Evolutionary conservation across 345 rosid species (phyloP).

Genomic region (Citrus sp.): DNA sequence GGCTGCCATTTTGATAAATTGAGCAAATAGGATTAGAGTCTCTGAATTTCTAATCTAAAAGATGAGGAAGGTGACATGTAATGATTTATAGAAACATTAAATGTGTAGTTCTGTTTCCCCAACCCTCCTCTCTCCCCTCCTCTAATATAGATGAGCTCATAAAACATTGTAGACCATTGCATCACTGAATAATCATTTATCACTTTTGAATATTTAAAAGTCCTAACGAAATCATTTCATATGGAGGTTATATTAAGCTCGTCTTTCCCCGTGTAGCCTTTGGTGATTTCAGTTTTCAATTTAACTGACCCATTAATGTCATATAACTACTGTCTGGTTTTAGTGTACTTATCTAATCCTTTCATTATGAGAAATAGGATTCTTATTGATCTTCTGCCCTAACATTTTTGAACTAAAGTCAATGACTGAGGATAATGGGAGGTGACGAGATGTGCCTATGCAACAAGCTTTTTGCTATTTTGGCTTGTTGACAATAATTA

Average conservation of each 20-base stretch:
- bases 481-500: background rate
- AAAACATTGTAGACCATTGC: background rate
- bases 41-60: background rate
- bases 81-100: background rate
- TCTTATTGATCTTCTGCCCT: background rate
- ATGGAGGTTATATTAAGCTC: background rate
- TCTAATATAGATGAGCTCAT: background rate
- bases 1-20: background rate
- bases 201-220: background rate
- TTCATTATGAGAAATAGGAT: background rate
- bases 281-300: background rate
- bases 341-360: background rate
- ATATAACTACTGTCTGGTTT: background rate
- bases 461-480: background rate
- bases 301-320: background rate
- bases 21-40: background rate
- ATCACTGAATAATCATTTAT: background rate
- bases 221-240: background rate
- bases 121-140: too few species aligned
- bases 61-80: background rate
- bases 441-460: background rate
- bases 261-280: background rate
- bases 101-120: background rate
- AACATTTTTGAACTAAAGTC: background rate
- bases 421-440: background rate